phyloP scores from a whole-genome alignment of 1,284 basidiomycete species.

The Leccinum subatratum region DNA sequence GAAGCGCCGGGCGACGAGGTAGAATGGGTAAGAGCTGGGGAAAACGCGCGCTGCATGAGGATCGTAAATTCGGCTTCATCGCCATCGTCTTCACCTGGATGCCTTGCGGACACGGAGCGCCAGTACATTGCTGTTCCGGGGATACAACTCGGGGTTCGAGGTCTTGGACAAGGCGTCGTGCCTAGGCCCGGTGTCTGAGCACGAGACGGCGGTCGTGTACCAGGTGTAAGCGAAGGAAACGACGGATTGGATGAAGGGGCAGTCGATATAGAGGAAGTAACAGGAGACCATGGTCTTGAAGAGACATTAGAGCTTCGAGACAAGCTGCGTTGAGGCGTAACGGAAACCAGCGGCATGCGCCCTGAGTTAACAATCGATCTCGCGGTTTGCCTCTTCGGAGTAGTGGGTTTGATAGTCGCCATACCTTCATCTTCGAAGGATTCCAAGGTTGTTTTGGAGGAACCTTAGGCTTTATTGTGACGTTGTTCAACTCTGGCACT shows the following conservation, averaged over 20 bases:
- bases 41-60: slow-evolving; percentile 57
- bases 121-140: slow-evolving; percentile 53
- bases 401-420: slow-evolving; percentile 45
- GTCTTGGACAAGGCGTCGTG: slow-evolving; percentile 54
- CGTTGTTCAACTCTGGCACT: slow-evolving; percentile 37
- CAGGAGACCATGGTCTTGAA: slow-evolving; percentile 74
- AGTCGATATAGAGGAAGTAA: slow-evolving; percentile 68
- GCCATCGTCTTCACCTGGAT: slow-evolving; percentile 50
- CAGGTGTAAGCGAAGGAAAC: slow-evolving; percentile 42
- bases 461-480: slow-evolving; percentile 40
- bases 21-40: slow-evolving; percentile 49
- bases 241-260: slow-evolving; percentile 54
- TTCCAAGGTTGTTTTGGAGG: slow-evolving; percentile 61
- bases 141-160: slow-evolving; percentile 73
- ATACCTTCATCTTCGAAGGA: slow-evolving; percentile 56
- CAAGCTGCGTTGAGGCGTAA: slow-evolving; percentile 49
- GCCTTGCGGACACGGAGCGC: slow-evolving; percentile 46
- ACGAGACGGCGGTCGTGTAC: slow-evolving; percentile 37
- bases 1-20: slow-evolving; percentile 37
- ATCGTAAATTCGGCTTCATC: slow-evolving; percentile 44
- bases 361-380: slow-evolving; percentile 35
- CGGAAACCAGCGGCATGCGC: slow-evolving; percentile 43
- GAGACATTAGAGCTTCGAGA: slow-evolving; percentile 73
- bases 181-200: slow-evolving; percentile 36
- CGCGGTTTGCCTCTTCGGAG: slow-evolving; percentile 47